Evolutionary conservation across 306 rosid genomes (phyloP).

Genomic region (Erythrophleum fordii): DNA sequence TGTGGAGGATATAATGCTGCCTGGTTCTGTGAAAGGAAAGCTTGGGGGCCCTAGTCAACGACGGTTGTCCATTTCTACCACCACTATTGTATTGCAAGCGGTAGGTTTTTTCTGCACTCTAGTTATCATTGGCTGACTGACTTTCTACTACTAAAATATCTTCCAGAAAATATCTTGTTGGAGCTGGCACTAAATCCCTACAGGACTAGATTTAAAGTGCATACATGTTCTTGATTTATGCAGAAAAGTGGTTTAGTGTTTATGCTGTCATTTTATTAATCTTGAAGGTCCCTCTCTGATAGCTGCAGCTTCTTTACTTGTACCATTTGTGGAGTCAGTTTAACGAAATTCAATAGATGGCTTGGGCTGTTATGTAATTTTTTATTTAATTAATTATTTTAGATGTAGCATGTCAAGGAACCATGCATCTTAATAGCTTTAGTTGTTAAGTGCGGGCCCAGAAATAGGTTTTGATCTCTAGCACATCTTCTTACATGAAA

Average conservation of each 20-base stretch:
- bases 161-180: constrained; percentile 22
- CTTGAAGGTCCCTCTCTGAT: constrained; percentile 12
- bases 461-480: constrained; percentile 3
- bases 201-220: not conserved
- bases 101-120: constrained; percentile 56
- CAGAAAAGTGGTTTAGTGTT: constrained; percentile 7
- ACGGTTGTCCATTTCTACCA: constrained; percentile 71
- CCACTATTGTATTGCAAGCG: constrained; percentile 75
- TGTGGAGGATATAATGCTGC: constrained; percentile 57
- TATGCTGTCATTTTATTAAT: constrained; percentile 19
- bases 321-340: constrained; percentile 12
- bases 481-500: not conserved
- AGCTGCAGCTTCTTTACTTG: constrained; percentile 25
- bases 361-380: constrained; percentile 19
- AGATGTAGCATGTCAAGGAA: constrained; percentile 20
- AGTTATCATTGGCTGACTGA: constrained; percentile 34
- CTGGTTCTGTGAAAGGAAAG: constrained; percentile 86
- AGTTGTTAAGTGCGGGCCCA: not conserved
- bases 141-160: constrained; percentile 15
- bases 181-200: not conserved
- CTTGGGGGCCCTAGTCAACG: constrained; percentile 99
- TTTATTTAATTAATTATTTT: not conserved
- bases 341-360: constrained; percentile 18
- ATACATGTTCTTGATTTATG: not conserved
- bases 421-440: constrained; percentile 10